Base-by-base conservation (phyloP, 2,329 filamentous ascomycete genomes). In the Laburnicola sp. region DNA sequence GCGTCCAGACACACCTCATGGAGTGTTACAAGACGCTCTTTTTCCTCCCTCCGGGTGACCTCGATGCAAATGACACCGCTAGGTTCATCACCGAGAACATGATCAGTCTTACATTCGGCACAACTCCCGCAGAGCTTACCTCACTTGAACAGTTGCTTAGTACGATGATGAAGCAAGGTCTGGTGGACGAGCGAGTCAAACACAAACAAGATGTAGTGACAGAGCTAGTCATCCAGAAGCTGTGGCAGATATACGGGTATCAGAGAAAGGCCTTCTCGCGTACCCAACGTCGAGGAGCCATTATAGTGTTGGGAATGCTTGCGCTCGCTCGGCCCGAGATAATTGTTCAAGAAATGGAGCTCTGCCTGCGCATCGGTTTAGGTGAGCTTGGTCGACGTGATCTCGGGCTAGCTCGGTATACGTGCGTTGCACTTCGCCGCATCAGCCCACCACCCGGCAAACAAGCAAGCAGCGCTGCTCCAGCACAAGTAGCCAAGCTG, bases 81-180 rank as follows among this genome's bases (percentile, higher is more conserved):
- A 97, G 95, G 71, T 99, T 95, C 69, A 88, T 99, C 65, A 93
- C 93, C 25, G 86, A 92, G 56, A 99, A 97, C 74, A 99, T 99
- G 93, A 97, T 97, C 74, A 97, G 92, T 79, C 77, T 99, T 66
- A 99, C 94, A 0, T 97, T 96, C 72, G 93, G 92, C 26, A 92
- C 93, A 1, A 96, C 93, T 0, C 91, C 93, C 0, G 94, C 95
- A 1, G 94, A 99, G 70, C 78, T 99, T 48, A 99, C 94, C 0
- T 97, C 91, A 40, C 80, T 99, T 6, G 94, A 99, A 74, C 94
- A 99, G 73, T 80, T 99, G 3, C 80, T 99, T 5, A 91, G 89
- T 56, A 97, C 91, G 0, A 99, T 99, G 94, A 96, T 97, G 90
- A 95, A 92, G 74, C 86, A 87, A 32, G 90, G 91, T 10, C 83